phyloP scores from a whole-genome alignment of 2,329 filamentous ascomycete species.

The Hypoxylon sp. region DNA sequence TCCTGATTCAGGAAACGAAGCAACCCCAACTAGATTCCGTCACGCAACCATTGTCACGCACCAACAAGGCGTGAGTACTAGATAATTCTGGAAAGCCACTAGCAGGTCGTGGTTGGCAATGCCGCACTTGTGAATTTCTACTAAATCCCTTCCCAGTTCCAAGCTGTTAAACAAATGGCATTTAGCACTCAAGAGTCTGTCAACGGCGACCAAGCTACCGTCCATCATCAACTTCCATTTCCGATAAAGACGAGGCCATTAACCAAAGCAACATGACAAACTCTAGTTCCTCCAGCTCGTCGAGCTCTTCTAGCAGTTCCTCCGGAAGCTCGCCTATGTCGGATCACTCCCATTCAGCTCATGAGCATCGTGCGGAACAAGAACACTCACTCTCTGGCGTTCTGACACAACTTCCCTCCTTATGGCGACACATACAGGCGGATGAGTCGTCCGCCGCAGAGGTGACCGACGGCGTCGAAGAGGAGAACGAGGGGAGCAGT shows the following conservation, averaged over 20 bases:
- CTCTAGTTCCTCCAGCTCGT: conserved; percentile 32
- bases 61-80: not conserved
- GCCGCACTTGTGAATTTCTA: not conserved
- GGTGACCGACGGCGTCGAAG: not conserved
- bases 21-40: not conserved
- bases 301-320: conserved; percentile 8
- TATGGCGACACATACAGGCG: conserved; percentile 2
- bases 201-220: not conserved
- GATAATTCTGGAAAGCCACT: not conserved
- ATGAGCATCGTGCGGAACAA: not conserved
- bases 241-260: not conserved
- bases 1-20: not conserved
- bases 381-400: conserved; percentile 8
- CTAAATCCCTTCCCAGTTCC: not conserved
- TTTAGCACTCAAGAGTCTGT: not conserved
- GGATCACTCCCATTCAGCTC: conserved; percentile 18
- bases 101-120: not conserved
- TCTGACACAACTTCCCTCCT: conserved; percentile 6
- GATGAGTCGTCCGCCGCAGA: not conserved
- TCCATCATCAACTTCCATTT: not conserved
- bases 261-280: conserved; percentile 15
- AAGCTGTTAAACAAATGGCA: not conserved
- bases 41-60: not conserved
- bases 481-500: conserved; percentile 9
- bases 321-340: conserved; percentile 12